These are phyloP conservation scores for Penicillium ochrochloron DNA, from an alignment of 495 filamentous ascomycete species.

Conservation along the genomic window DNA sequence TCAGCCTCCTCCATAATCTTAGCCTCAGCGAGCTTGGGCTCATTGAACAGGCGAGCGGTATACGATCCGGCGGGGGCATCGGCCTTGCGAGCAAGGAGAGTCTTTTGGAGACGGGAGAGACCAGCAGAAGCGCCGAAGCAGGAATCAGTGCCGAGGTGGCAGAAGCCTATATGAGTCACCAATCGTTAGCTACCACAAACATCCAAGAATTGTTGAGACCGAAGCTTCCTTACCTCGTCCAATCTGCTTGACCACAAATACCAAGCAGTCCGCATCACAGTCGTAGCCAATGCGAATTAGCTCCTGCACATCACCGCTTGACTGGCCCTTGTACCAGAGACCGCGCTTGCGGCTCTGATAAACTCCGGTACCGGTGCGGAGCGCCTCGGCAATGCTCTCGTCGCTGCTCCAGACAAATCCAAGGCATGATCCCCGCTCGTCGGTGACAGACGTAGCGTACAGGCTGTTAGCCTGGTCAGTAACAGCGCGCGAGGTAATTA, in stretches of 20 bases:
- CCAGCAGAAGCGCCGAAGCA: slow-evolving; percentile 89
- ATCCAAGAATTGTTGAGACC: background rate
- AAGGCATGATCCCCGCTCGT: slow-evolving; percentile 83
- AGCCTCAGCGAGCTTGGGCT: slow-evolving; percentile 83
- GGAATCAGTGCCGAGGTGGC: slow-evolving; percentile 86
- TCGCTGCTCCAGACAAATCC: slow-evolving; percentile 92
- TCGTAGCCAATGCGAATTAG: slow-evolving; percentile 82
- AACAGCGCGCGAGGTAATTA: slow-evolving; percentile 70
- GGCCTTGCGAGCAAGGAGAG: slow-evolving; percentile 74
- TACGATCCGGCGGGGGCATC: slow-evolving; percentile 89
- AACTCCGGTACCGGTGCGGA: slow-evolving; percentile 87
- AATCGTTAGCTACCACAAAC: slow-evolving; percentile 23
- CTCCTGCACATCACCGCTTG: slow-evolving; percentile 90
- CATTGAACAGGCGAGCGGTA: slow-evolving; percentile 88
- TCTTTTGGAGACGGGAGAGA: slow-evolving; percentile 82
- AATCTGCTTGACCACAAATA: slow-evolving; percentile 86
- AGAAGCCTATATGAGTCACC: slow-evolving; percentile 69
- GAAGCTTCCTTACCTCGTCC: slow-evolving; percentile 60
- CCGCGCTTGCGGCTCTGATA: slow-evolving; percentile 95
- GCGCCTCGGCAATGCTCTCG: slow-evolving; percentile 84
- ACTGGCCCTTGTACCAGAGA: slow-evolving; percentile 95
- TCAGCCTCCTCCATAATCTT: slow-evolving; percentile 99
- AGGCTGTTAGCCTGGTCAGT: slow-evolving; percentile 87
- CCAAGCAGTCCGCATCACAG: slow-evolving; percentile 90
- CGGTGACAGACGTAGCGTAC: slow-evolving; percentile 83